Base-by-base conservation (phyloP, 2,329 filamentous ascomycete species). In the Trichoderma sp. region DNA sequence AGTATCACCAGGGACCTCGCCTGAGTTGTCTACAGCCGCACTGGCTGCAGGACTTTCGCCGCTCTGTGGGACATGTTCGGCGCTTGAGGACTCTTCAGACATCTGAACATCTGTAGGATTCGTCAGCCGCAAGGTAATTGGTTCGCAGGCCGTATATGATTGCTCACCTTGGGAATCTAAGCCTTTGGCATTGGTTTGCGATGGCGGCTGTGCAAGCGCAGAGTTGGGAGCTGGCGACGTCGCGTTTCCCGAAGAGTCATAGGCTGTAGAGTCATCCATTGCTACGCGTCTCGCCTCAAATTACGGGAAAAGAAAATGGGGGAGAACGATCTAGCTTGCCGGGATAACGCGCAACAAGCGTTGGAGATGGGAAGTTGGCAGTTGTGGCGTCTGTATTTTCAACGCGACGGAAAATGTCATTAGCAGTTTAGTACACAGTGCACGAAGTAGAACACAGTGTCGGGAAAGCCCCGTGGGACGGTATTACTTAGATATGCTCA, bases 1-100 rank as follows among this genome's bases (percentile, higher is more conserved):
- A 43, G 89, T 89, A 60, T 85, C 90, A 70, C 87, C 84, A 52
- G 90, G 89, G 68, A 89, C 89, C 82, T 93, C 89, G 74, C 91
- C 83, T n/a, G 88, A 87, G 76, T 91, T 89, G 76, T 91, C 89
- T 71, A 81, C 82, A 60, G 76, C 74, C 68, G 79, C 83, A 72
- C 83, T 84, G 71, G 88, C 85, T 24, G 86, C 87, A 63, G 86
- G 84, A 37, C 88, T 87, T 49, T 85, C 83, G 74, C 83, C 88
- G 73, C 90, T 88, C 77, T 89, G 87, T 79, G 89, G 89, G 67
- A 88, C 84, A 59, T 83, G 80, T 52, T 88, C 64, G 11, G 64
- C 86, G 68, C 78, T 75, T 52, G 80, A 75, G 29, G 80, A 74
- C 43, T 79, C 81, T 73, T 89, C 88, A 31, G 83, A 83, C 88